These are phyloP conservation scores for Vanrija pseudolonga DNA, from an alignment of 1,284 basidiomycete genomes.

Conservation along the genomic window DNA sequence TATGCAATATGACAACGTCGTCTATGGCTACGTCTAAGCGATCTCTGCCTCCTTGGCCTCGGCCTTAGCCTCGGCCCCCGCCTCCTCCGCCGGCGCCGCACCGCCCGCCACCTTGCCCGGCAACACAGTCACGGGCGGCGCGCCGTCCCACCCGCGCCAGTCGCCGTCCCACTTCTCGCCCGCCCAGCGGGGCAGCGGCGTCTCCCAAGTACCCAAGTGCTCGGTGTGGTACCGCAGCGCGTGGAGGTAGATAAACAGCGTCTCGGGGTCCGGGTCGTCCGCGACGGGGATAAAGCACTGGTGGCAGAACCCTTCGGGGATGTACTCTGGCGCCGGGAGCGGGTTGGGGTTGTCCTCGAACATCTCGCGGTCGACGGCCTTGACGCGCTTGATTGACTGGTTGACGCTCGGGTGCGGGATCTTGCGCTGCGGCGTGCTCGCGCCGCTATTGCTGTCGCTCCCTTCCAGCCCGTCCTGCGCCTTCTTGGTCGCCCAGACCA, in stretches of 20 bases:
- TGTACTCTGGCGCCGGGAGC: conserved; percentile 49
- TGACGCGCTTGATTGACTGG: conserved; percentile 2
- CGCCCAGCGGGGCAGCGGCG: conserved; percentile 50
- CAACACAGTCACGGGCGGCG: conserved; percentile 9
- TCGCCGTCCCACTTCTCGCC: conserved; percentile 48
- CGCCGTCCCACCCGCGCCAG: conserved; percentile 47
- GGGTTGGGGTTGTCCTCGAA: conserved; percentile 23
- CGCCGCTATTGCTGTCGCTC: not conserved
- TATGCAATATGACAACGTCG: no score
- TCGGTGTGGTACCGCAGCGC: conserved; percentile 71
- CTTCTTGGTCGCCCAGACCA: conserved; percentile 35
- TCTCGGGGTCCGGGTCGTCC: conserved; percentile 84
- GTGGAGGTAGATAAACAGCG: conserved; percentile 89
- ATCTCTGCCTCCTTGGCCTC: no score
- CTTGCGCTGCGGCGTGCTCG: not conserved
- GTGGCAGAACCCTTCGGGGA: conserved; percentile 57
- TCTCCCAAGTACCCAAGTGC: conserved; percentile 44
- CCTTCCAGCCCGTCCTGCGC: conserved; percentile 32
- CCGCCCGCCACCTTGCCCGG: not conserved
- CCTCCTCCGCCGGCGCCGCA: not conserved
- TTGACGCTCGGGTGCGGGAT: conserved; percentile 20
- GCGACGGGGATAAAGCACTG: conserved; percentile 86
- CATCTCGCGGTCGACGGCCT: conserved; percentile 21
- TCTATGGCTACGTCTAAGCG: no score
- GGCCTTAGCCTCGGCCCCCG: no score